Evolutionary conservation across 2,329 filamentous ascomycete genomes (phyloP).

Genomic region (Alternaria gansuensis): DNA sequence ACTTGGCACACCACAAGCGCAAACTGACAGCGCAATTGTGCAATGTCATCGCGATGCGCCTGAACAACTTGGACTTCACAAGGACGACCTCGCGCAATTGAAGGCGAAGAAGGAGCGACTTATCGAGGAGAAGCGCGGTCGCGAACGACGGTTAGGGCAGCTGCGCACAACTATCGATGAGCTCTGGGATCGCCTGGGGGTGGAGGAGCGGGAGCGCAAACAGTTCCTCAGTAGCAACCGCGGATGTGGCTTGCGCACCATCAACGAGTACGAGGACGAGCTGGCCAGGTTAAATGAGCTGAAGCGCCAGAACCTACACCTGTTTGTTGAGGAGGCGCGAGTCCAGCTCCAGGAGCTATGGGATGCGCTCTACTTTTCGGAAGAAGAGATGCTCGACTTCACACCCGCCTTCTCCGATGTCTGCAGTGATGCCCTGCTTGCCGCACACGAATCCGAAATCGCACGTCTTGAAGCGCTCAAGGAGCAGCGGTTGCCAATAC

Average conservation of each 20-base stretch:
- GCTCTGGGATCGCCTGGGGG: constrained; percentile 86
- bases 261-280: constrained; percentile 97
- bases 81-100: constrained; percentile 81
- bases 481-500: constrained; percentile 85
- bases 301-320: constrained; percentile 91
- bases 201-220: constrained; percentile 84
- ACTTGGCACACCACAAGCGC: constrained; percentile 89
- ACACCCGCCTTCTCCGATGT: constrained; percentile 97
- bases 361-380: constrained; percentile 92
- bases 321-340: constrained; percentile 95
- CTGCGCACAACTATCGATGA: constrained; percentile 80
- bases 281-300: constrained; percentile 85
- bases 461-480: constrained; percentile 78
- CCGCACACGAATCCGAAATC: constrained; percentile 94
- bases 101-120: constrained; percentile 81
- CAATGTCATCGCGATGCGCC: constrained; percentile 89
- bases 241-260: constrained; percentile 87
- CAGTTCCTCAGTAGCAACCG: constrained; percentile 86
- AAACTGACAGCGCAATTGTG: constrained; percentile 87
- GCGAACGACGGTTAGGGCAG: constrained; percentile 80
- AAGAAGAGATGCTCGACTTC: constrained; percentile 99
- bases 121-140: constrained; percentile 83
- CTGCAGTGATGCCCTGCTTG: constrained; percentile 92
- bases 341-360: constrained; percentile 92
- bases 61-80: constrained; percentile 91